Evolutionary conservation across 2,329 filamentous ascomycete genomes (phyloP), one percentile per base, ranked within the genome.

Genomic region (Apiospora marii): DNA sequence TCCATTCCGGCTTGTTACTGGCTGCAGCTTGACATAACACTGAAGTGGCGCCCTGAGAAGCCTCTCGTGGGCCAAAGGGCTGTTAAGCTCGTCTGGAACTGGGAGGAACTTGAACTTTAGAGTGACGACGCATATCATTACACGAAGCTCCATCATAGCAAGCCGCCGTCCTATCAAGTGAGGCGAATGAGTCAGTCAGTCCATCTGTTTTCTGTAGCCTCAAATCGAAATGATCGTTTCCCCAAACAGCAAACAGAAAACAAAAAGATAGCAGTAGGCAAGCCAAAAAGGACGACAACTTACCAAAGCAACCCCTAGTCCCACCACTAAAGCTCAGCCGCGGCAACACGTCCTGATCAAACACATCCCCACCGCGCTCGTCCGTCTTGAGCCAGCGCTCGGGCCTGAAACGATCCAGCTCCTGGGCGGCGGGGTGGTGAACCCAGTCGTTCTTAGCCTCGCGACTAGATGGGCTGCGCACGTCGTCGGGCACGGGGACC

Each of bases 401-500:
- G 8, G 22, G 22, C 7, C 46, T 22, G 22, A 49, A n/a, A 0
- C 22, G 46, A 12, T 49, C 46, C 6, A 49, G 8, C 8, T 4
- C 46, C 22, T 49, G 22, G 3, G 16, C 44, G 7, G 46, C 19
- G 22, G 7, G 22, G 22, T 48, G 46, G 22, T 10, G 46, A n/a
- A 49, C 22, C 46, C 22, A 49, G 46, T 49, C 46, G 22, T 22
- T 4, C 22, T 49, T 49, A 2, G 19, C 46, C 46, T 6, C 2
- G 12, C 71, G 75, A 30, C 74, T 74, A 22, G 71, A 53, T 5
- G 72, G 13, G 68, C 71, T 74, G 24, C 75, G 73, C 3, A 27
- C 24, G 2, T 72, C 71, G 51, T 75, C 73, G 27, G 74, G n/a
- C 16, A 73, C 73, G 4, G 72, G 70, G 2, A 43, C 67, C 1